Evolutionary conservation across 805 yeast genomes (phyloP).

Genomic region (Hanseniaspora lachancei): DNA sequence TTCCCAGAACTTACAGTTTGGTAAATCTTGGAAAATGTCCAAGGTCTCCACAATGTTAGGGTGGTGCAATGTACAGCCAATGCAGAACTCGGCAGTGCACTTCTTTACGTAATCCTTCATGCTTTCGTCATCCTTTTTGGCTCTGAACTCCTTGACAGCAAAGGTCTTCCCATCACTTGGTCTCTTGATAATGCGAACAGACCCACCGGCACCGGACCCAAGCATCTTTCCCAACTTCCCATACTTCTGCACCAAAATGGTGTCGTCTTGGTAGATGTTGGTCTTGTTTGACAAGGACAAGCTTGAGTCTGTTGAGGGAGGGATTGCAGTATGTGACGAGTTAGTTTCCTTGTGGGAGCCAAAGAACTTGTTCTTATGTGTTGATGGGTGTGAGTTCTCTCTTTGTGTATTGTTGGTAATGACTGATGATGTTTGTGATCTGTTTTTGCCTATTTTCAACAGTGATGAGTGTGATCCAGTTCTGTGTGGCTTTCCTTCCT

Average conservation of each 20-base stretch:
- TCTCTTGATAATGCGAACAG: constrained; percentile 59
- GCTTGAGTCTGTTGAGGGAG: constrained; percentile 27
- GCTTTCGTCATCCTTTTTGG: constrained; percentile 55
- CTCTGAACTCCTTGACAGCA: constrained; percentile 74
- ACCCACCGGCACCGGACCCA: constrained; percentile 83
- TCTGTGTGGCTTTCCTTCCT: background rate
- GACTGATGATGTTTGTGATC: background rate
- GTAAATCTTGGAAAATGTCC: constrained; percentile 46
- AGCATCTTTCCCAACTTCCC: constrained; percentile 61
- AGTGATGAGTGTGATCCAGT: constrained; percentile 5
- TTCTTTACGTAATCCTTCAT: constrained; percentile 70
- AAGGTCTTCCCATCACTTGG: constrained; percentile 58
- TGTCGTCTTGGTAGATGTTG: constrained; percentile 38
- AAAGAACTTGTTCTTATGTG: constrained; percentile 18
- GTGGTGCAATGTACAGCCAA: constrained; percentile 70
- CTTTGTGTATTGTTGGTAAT: background rate
- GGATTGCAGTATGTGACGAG: constrained; percentile 25
- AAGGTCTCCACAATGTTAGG: constrained; percentile 69
- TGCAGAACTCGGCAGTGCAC: constrained; percentile 80
- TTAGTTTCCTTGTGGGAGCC: background rate
- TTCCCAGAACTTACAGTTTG: constrained; percentile 59
- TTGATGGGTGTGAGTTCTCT: constrained; percentile 11
- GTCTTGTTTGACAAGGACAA: constrained; percentile 25
- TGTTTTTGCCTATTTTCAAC: constrained; percentile 10
- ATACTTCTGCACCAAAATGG: constrained; percentile 45